These are phyloP conservation scores for Diphasiastrum complanatum DNA, from an alignment of 83 land plant species.

Conservation along the genomic window DNA sequence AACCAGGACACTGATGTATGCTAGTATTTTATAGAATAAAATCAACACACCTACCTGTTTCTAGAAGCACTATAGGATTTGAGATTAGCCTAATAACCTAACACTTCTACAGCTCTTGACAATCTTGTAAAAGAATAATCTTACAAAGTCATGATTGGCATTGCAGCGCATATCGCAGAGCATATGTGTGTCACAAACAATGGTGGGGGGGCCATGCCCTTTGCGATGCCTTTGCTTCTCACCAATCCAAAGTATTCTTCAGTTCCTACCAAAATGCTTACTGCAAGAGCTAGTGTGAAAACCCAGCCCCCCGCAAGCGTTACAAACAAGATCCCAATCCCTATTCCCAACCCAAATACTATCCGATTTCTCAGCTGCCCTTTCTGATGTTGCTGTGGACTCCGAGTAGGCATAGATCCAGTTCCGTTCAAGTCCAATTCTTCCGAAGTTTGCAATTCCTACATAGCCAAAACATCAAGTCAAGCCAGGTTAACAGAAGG, in stretches of 20 bases:
- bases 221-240: slow-evolving; percentile 32
- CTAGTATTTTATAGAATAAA: too few relatives aligned
- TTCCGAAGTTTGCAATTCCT: too few relatives aligned
- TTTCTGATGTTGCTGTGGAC: slow-evolving; percentile 7
- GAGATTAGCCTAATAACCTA: too few relatives aligned
- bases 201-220: slow-evolving; percentile 40
- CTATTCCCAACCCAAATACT: slow-evolving; percentile 27
- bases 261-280: slow-evolving; percentile 21
- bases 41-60: too few relatives aligned
- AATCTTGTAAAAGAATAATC: background rate
- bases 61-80: too few relatives aligned
- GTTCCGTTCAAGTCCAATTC: too few relatives aligned
- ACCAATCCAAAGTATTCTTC: slow-evolving; percentile 36
- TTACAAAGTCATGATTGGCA: slow-evolving; percentile 41
- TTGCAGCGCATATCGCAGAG: slow-evolving; percentile 35
- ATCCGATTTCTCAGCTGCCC: slow-evolving; percentile 32
- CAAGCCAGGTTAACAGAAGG: too few relatives aligned
- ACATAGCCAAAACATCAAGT: too few relatives aligned
- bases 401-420: too few relatives aligned
- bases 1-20: too few relatives aligned
- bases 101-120: background rate
- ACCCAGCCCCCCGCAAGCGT: slow-evolving; percentile 40
- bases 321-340: slow-evolving; percentile 14
- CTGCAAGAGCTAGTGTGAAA: slow-evolving; percentile 23
- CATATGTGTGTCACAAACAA: slow-evolving; percentile 27